These are phyloP conservation scores for Aspergillus vadensis DNA, from an alignment of 2,329 filamentous ascomycete species.

Conservation along the genomic window DNA sequence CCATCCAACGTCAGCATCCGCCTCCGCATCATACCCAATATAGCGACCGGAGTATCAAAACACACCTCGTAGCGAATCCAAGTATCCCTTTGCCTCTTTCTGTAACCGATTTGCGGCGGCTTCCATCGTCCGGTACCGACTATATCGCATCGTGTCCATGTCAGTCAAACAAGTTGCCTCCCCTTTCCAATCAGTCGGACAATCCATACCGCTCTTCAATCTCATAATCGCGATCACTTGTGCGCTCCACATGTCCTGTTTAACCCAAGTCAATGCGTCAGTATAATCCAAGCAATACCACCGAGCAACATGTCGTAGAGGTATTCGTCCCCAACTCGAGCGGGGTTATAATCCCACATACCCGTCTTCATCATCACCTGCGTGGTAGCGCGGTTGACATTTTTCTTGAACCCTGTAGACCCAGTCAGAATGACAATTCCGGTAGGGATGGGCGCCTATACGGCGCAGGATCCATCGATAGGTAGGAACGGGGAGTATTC, in stretches of 20 bases:
- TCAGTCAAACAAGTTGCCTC: conserved; percentile 7
- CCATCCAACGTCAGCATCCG: conserved; percentile 12
- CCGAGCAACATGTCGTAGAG: background rate
- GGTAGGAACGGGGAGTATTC: background rate
- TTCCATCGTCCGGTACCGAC: conserved; percentile 97
- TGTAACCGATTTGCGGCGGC: conserved; percentile 87
- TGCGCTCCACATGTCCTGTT: conserved; percentile 91
- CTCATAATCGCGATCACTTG: conserved; percentile 97
- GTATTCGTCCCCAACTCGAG: conserved; percentile 1
- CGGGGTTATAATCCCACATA: conserved; percentile 41
- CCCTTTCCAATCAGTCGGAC: conserved; percentile 1
- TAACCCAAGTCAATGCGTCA: conserved; percentile 4
- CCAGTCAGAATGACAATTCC: conserved; percentile 4
- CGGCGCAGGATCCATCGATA: background rate
- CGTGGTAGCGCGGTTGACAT: conserved; percentile 97
- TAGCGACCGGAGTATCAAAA: background rate
- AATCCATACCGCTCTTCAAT: conserved; percentile 78
- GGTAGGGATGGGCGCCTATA: background rate
- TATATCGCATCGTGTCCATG: conserved; percentile 39
- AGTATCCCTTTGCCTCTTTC: conserved; percentile 96
- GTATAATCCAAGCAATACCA: background rate
- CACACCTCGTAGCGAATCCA: conserved; percentile 87
- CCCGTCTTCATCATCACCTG: conserved; percentile 99
- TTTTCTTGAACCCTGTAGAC: conserved; percentile 78
- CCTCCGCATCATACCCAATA: background rate